phyloP scores from a whole-genome alignment of 805 yeast species.

The Candida krabiensis region DNA sequence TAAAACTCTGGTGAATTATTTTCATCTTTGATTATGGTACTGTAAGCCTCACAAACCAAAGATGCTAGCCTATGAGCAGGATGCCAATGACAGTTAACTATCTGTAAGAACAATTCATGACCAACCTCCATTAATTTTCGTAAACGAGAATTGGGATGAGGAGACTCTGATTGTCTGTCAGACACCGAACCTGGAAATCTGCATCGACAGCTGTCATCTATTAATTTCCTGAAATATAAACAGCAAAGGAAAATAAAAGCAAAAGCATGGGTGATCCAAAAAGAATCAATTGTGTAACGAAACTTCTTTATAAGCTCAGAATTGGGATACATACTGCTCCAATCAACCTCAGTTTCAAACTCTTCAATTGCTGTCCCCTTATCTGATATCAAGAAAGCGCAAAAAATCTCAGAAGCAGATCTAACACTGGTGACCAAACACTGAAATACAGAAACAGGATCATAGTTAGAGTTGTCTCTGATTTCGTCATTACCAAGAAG shows the following conservation, averaged over 20 bases:
- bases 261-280: conserved; percentile 6
- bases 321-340: conserved; percentile 2
- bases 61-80: conserved; percentile 3
- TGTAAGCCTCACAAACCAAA: conserved; percentile 1
- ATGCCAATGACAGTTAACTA: conserved; percentile 4
- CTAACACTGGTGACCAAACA: conserved; percentile 2
- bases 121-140: conserved; percentile 1
- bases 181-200: background rate
- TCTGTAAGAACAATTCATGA: background rate
- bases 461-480: conserved; percentile 1
- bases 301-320: background rate
- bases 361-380: conserved; percentile 1
- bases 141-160: background rate
- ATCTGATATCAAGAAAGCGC: conserved; percentile 3
- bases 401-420: conserved; percentile 4
- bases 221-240: background rate
- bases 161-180: background rate
- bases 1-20: conserved; percentile 1
- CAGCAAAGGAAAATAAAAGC: conserved; percentile 4
- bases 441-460: conserved; percentile 6
- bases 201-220: conserved; percentile 4
- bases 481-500: conserved; percentile 2
- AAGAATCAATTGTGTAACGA: conserved; percentile 2
- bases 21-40: background rate
- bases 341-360: background rate